Evolutionary conservation across 352 stramenopile genomes (phyloP).

Genomic region (Pythium sukuiense): DNA sequence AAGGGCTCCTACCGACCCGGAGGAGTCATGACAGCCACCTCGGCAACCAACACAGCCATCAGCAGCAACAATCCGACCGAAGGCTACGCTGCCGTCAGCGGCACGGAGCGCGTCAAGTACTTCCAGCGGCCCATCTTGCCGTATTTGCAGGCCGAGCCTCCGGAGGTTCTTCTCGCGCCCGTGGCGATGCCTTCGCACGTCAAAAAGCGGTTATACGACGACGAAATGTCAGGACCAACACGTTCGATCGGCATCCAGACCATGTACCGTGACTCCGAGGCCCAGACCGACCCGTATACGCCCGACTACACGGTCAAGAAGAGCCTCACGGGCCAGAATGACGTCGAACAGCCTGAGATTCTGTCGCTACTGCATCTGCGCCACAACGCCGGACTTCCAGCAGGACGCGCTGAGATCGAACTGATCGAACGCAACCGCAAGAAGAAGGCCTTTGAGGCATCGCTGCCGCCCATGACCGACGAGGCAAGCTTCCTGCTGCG

Average conservation of each 20-base stretch:
- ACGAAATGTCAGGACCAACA: constrained; percentile 37
- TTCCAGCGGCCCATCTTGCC: constrained; percentile 89
- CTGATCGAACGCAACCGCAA: constrained; percentile 89
- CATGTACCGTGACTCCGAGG: constrained; percentile 91
- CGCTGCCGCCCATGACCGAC: constrained; percentile 93
- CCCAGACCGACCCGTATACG: constrained; percentile 93
- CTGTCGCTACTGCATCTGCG: constrained; percentile 74
- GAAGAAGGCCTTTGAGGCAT: constrained; percentile 84
- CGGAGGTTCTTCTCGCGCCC: constrained; percentile 86
- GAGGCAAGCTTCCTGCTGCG: constrained; percentile 90
- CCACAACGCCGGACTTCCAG: constrained; percentile 72
- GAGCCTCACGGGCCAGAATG: constrained; percentile 33
- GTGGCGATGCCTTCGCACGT: constrained; percentile 29
- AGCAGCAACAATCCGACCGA: constrained; percentile 31
- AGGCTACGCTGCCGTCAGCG: constrained; percentile 57
- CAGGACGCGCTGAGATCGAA: constrained; percentile 83
- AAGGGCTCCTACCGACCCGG: constrained; percentile 33
- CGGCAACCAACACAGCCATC: constrained; percentile 27
- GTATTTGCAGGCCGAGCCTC: constrained; percentile 82
- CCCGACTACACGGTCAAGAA: constrained; percentile 88
- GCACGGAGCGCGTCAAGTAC: constrained; percentile 85
- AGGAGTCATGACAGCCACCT: constrained; percentile 18
- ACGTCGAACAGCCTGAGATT: constrained; percentile 74
- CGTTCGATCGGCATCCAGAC: constrained; percentile 89
- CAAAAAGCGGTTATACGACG: constrained; percentile 38